Evolutionary conservation across 2,329 filamentous ascomycete species (phyloP).

Genomic region (Ampelomyces quisqualis): DNA sequence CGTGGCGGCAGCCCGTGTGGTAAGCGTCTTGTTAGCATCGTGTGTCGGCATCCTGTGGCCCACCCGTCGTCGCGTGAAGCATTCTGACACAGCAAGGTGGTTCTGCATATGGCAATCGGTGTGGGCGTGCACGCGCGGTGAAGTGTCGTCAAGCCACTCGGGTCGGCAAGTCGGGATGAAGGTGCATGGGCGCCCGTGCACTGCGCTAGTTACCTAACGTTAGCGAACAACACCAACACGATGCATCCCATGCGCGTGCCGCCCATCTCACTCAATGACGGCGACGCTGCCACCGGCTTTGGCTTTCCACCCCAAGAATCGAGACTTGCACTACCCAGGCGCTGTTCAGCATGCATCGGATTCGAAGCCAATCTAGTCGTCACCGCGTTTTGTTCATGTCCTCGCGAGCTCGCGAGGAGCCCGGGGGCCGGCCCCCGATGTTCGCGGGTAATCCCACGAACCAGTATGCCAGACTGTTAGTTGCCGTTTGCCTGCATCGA

Average conservation of each 20-base stretch:
- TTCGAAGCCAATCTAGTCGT: not conserved
- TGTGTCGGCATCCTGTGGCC: conserved; percentile 13
- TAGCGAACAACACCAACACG: conserved; percentile 13
- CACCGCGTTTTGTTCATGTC: not conserved
- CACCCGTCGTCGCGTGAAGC: conserved; percentile 9
- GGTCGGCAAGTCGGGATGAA: too few relatives aligned
- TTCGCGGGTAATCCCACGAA: not conserved
- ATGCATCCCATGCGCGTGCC: conserved; percentile 7
- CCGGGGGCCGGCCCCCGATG: too few relatives aligned
- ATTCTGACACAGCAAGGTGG: not conserved
- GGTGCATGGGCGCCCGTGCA: conserved; percentile 8
- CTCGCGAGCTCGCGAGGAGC: not conserved
- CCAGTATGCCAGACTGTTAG: not conserved
- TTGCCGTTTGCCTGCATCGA: too few relatives aligned
- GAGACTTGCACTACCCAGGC: not conserved
- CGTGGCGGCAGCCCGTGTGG: conserved; percentile 13
- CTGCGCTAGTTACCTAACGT: conserved; percentile 4
- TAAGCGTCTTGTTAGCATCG: conserved; percentile 14
- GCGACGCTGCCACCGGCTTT: conserved; percentile 2
- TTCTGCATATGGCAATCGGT: not conserved
- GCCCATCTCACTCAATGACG: conserved; percentile 7
- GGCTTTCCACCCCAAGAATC: not conserved
- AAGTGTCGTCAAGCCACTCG: conserved; percentile 14
- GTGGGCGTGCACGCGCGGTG: not conserved
- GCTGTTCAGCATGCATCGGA: not conserved